These are phyloP conservation scores for Nyssa sinensis DNA, from an alignment of 148 eudicot genomes.

Conservation along the genomic window DNA sequence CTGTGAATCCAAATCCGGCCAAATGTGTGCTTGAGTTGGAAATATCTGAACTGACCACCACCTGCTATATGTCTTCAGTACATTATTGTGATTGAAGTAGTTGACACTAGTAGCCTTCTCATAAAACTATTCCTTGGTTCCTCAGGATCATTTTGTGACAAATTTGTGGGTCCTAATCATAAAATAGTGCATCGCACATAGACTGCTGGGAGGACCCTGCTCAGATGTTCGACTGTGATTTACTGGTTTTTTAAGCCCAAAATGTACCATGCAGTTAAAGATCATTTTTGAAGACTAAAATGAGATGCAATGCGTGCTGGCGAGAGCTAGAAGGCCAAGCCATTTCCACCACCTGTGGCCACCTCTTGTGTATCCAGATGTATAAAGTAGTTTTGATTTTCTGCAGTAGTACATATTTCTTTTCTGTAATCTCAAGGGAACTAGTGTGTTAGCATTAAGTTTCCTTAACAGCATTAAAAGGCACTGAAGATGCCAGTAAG, in stretches of 20 bases:
- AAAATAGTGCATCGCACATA: neutral
- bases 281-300: conserved; percentile 37
- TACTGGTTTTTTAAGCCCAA: neutral
- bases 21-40: neutral
- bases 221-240: neutral
- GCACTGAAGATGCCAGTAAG: conserved; percentile 83
- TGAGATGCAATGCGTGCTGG: conserved; percentile 99
- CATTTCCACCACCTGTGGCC: conserved; percentile 84
- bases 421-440: neutral
- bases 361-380: conserved; percentile 76
- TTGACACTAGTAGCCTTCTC: no score
- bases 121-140: no score
- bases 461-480: conserved; percentile 55
- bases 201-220: neutral
- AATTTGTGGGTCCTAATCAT: no score
- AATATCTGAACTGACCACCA: no score
- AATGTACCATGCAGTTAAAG: conserved; percentile 15
- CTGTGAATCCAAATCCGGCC: neutral
- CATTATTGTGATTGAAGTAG: no score
- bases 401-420: neutral
- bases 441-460: neutral
- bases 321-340: conserved; percentile 93
- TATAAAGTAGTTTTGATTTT: neutral
- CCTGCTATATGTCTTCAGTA: no score
- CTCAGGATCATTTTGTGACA: no score